Conservation (phyloP, 2,329 filamentous ascomycete species). For the Alternaria sp. region DNA sequence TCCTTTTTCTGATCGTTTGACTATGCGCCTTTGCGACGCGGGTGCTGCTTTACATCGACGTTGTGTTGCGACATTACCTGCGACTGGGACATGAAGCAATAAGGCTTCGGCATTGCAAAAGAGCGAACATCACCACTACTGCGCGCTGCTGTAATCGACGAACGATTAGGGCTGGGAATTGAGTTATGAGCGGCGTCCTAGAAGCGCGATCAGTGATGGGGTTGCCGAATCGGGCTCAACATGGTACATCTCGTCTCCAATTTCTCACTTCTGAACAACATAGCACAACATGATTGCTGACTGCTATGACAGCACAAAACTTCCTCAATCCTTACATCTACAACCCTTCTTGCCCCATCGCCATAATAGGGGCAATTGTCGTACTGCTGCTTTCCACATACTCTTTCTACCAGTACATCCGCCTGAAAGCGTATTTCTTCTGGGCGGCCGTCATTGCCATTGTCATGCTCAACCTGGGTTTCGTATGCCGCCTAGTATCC, state of each 20-base stretch:
- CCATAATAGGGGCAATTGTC: conserved; percentile 54
- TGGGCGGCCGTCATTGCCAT: conserved; percentile 47
- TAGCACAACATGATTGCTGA: conserved; percentile 2
- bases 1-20: background rate
- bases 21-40: conserved; percentile 8
- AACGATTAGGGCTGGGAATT: background rate
- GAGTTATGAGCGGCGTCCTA: background rate
- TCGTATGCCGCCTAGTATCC: conserved; percentile 60
- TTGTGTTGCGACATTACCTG: background rate
- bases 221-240: conserved; percentile 7
- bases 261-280: background rate
- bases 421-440: conserved; percentile 50
- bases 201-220: conserved; percentile 3
- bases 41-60: conserved; percentile 5
- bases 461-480: conserved; percentile 61
- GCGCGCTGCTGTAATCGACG: conserved; percentile 1
- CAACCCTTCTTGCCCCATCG: conserved; percentile 57
- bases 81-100: conserved; percentile 1
- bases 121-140: conserved; percentile 3
- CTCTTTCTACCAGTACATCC: conserved; percentile 47
- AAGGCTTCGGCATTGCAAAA: background rate
- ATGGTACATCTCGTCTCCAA: background rate
- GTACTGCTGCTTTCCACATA: conserved; percentile 50
- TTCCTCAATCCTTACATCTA: conserved; percentile 59
- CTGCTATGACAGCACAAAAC: conserved; percentile 18